Percentiles rank a stretch among this genome's conserved stretches.
These are phyloP conservation scores for Taphrina pruni DNA, from an alignment of 1,139 yeast species.

Conservation along the genomic window DNA sequence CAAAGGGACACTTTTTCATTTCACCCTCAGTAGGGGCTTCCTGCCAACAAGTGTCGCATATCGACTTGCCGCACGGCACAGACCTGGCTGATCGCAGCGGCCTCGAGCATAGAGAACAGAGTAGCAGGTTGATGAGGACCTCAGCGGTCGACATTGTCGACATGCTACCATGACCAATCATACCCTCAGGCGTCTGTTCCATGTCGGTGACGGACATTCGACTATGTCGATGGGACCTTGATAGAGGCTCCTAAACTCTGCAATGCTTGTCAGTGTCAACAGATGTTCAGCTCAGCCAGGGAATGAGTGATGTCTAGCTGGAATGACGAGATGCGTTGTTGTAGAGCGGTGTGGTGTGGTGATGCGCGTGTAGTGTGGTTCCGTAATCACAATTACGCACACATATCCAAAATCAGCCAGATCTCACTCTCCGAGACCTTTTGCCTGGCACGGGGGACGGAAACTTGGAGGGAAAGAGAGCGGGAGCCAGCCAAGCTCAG, in stretches of 20 bases:
- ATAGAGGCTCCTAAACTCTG: neutral
- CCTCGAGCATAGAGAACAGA: conserved; percentile 32
- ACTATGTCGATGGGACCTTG: conserved; percentile 5
- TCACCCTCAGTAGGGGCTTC: conserved; percentile 34
- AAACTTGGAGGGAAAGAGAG: too few relatives aligned
- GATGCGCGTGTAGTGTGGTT: conserved; percentile 20
- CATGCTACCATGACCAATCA: neutral
- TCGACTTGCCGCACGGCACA: conserved; percentile 34
- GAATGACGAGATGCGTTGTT: neutral
- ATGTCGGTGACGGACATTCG: conserved; percentile 6
- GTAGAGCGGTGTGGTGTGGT: neutral
- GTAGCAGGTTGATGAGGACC: conserved; percentile 26
- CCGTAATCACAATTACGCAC: conserved; percentile 28
- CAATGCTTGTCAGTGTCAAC: neutral
- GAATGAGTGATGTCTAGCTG: neutral
- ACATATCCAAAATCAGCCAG: conserved; percentile 10
- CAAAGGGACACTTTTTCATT: conserved; percentile 31
- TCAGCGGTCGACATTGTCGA: conserved; percentile 23
- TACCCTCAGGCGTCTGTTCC: conserved; percentile 6
- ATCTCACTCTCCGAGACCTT: conserved; percentile 9
- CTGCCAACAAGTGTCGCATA: conserved; percentile 38
- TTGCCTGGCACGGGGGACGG: neutral
- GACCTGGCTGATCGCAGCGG: conserved; percentile 34
- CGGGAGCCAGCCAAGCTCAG: too few relatives aligned
- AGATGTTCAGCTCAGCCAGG: too few relatives aligned